Evolutionary conservation across 2,329 filamentous ascomycete species (phyloP), one percentile per base, ranked within the genome.

Genomic region (Chrysoporthe austroafricana): DNA sequence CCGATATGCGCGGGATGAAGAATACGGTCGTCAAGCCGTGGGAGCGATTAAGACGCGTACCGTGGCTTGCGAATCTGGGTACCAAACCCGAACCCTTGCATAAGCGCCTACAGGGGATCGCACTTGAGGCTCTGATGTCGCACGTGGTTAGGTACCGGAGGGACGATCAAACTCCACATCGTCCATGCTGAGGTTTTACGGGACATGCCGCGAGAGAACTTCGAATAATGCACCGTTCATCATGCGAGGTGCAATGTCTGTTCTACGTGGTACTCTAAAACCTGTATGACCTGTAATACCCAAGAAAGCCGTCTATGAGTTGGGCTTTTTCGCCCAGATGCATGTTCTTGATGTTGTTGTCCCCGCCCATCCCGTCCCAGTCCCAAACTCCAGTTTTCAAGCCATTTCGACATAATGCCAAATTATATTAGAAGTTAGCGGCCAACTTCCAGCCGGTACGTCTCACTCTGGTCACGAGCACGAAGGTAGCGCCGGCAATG

Each of bases 371-470:
- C 46, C n/a, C 46, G 7, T 9, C 36, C 36, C 36, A 39, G 36
- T 39, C 36, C 36, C 36, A 39, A 39, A 39, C 36, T 6, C 36
- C 36, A 39, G 36, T 39, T 9, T 9, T 39, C 36, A 9, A 39
- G 36, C 36, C 36, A 9, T 9, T 9, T 9, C 36, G 36, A 9
- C 9, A 6, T 39, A 9, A 39, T 39, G 36, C 13, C 3, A 14
- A 3, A 26, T 42, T 39, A 1, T 54, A 4, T 58, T 39, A 64
- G 44, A 36, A 64, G 5, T 1, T 7, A 34, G 39, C 42, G 16
- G 61, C 26, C 21, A 57, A 26, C 26, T 57, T 64, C 62, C 62
- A 64, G 9, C 62, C 62, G 32, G 14, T 21, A 18, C 42, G 48
- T 18, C 62, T 64, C 14, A 26, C 50, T 18, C 62, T 64, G 14